phyloP scores from a whole-genome alignment of 1,139 yeast genomes.

The Entelexis sorbosivorans region DNA sequence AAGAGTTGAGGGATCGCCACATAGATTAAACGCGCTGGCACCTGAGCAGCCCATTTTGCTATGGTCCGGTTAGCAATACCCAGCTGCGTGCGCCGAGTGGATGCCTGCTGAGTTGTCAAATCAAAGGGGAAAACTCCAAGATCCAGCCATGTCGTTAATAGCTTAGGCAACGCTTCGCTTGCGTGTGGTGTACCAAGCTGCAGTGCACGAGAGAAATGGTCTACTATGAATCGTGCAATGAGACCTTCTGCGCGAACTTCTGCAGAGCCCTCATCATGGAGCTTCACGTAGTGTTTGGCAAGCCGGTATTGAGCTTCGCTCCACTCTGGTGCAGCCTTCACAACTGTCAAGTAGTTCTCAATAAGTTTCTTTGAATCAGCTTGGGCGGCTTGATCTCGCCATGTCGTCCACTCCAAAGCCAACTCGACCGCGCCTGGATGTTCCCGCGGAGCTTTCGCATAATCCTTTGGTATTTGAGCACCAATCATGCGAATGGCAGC shows the following conservation, averaged over 20 bases:
- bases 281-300: slow-evolving; percentile 69
- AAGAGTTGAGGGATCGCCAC: slow-evolving; percentile 77
- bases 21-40: slow-evolving; percentile 46
- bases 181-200: slow-evolving; percentile 58
- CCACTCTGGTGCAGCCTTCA: slow-evolving; percentile 49
- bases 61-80: slow-evolving; percentile 19
- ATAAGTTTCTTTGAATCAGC: slow-evolving; percentile 67
- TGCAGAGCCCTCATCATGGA: slow-evolving; percentile 46
- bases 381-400: slow-evolving; percentile 84
- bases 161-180: slow-evolving; percentile 79
- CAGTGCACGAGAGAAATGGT: slow-evolving; percentile 56
- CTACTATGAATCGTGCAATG: slow-evolving; percentile 55
- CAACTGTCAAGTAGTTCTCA: slow-evolving; percentile 53
- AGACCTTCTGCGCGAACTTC: slow-evolving; percentile 41
- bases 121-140: slow-evolving; percentile 37
- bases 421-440: slow-evolving; percentile 36
- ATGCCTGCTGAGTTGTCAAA: slow-evolving; percentile 2
- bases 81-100: slow-evolving; percentile 22
- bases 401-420: slow-evolving; percentile 69
- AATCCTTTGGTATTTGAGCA: slow-evolving; percentile 34
- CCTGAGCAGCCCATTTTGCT: slow-evolving; percentile 20
- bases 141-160: slow-evolving; percentile 86
- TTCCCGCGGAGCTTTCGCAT: slow-evolving; percentile 17
- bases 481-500: slow-evolving; percentile 66
- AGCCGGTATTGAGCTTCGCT: slow-evolving; percentile 72